phyloP scores from a whole-genome alignment of 2,329 filamentous ascomycete species.

The Ceratocystis cubensis region DNA sequence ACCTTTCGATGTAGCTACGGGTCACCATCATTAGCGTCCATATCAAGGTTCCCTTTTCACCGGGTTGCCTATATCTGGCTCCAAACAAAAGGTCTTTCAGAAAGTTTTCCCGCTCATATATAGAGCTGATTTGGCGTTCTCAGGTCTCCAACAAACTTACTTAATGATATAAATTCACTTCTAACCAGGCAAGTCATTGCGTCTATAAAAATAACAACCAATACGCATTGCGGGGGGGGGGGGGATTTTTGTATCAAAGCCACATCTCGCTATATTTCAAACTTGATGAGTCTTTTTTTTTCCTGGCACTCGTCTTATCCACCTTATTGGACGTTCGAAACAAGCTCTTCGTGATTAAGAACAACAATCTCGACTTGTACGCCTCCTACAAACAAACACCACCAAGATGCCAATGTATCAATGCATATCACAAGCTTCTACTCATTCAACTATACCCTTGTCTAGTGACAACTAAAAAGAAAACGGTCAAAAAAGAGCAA shows the following conservation, averaged over 20 bases:
- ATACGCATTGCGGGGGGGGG: neutral
- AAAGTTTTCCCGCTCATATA: neutral
- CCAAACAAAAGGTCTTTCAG: neutral
- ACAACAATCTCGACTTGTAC: neutral
- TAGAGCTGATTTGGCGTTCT: neutral
- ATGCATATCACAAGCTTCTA: neutral
- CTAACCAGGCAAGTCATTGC: neutral
- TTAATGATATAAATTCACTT: no score
- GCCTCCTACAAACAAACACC: neutral
- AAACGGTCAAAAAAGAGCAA: neutral
- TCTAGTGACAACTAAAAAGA: neutral
- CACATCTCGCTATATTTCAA: neutral
- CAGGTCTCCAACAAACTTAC: no score
- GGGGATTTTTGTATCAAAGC: neutral
- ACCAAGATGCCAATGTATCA: neutral
- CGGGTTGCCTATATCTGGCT: neutral
- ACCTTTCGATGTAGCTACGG: neutral
- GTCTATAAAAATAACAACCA: neutral
- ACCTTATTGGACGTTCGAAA: neutral
- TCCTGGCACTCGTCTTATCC: neutral
- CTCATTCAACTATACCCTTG: neutral
- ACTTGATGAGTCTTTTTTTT: neutral
- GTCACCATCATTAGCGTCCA: neutral
- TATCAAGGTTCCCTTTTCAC: no score
- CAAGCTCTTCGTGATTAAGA: neutral